These are phyloP conservation scores for Paramecium tetraurelia DNA, from an alignment of 73 alveolate genomes.

Conservation along the genomic window DNA sequence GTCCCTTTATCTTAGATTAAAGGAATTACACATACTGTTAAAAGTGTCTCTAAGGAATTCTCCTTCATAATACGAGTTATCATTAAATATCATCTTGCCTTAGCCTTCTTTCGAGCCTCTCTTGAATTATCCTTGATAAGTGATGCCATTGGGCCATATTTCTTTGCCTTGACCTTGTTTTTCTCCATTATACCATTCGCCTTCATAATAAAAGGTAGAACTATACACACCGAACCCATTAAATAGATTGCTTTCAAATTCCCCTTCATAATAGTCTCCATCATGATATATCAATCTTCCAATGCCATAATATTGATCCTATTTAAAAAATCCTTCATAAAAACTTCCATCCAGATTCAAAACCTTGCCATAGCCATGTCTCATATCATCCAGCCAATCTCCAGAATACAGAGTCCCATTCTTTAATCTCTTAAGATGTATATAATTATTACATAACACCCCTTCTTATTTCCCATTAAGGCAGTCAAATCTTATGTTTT, in stretches of 20 bases:
- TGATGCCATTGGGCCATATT: slow-evolving; percentile 53
- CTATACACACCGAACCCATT: slow-evolving; percentile 77
- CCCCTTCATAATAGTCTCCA: slow-evolving; percentile 65
- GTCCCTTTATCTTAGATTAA: background rate
- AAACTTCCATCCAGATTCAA: background rate
- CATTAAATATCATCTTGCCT: slow-evolving; percentile 39
- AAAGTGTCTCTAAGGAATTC: slow-evolving; percentile 36
- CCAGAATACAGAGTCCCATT: slow-evolving; percentile 38
- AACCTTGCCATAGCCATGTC: slow-evolving; percentile 50
- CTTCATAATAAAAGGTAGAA: slow-evolving; percentile 52
- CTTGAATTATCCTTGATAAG: slow-evolving; percentile 44
- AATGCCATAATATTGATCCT: slow-evolving; percentile 18
- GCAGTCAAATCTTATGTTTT: background rate
- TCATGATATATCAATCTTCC: slow-evolving; percentile 48
- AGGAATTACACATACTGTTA: background rate
- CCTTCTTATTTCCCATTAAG: background rate
- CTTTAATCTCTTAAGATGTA: background rate
- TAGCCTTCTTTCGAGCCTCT: slow-evolving; percentile 49
- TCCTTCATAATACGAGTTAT: slow-evolving; percentile 61
- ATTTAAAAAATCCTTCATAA: background rate
- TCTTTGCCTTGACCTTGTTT: slow-evolving; percentile 58
- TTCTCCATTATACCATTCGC: slow-evolving; percentile 61
- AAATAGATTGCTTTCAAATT: slow-evolving; percentile 46
- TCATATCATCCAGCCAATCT: slow-evolving; percentile 14
- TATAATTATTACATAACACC: background rate